Conservation (phyloP, 345 rosid genomes). For the Camelina neglecta region DNA sequence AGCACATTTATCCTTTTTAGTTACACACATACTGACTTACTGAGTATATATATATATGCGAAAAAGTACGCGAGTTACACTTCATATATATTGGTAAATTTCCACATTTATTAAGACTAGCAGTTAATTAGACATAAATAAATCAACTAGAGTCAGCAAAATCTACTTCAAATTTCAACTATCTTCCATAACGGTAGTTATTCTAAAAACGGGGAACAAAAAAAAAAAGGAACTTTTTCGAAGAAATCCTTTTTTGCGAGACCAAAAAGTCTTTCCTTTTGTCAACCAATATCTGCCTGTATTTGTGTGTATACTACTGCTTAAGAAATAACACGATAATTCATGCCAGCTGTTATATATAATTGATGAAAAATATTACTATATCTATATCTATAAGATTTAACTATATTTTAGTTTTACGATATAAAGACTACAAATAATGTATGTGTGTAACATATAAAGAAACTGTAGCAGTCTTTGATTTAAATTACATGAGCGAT, state of each 20-base stretch:
- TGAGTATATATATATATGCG: background rate
- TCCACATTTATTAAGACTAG: background rate
- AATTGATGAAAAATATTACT: too few species aligned
- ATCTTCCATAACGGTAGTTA: constrained; percentile 8
- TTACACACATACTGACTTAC: background rate
- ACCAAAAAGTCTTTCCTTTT: constrained; percentile 29
- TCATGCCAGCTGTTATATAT: too few species aligned
- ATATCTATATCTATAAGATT: too few species aligned
- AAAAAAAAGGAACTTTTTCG: constrained; percentile 20
- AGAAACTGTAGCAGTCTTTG: too few species aligned
- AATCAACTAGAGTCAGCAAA: constrained; percentile 16
- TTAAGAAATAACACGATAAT: too few species aligned
- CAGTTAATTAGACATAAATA: background rate
- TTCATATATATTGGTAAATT: too few species aligned
- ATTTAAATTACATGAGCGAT: background rate
- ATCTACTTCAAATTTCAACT: constrained; percentile 16
- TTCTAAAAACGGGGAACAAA: background rate
- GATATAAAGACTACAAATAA: too few species aligned
- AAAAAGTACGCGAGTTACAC: background rate
- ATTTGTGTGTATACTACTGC: background rate
- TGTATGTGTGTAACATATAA: too few species aligned
- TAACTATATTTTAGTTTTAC: too few species aligned
- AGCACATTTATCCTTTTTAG: too few species aligned
- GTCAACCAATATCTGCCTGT: constrained; percentile 33
- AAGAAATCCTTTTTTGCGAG: constrained; percentile 22